Base-by-base conservation (phyloP, 2,329 filamentous ascomycete species). In the Parafenestella ontariensis region DNA sequence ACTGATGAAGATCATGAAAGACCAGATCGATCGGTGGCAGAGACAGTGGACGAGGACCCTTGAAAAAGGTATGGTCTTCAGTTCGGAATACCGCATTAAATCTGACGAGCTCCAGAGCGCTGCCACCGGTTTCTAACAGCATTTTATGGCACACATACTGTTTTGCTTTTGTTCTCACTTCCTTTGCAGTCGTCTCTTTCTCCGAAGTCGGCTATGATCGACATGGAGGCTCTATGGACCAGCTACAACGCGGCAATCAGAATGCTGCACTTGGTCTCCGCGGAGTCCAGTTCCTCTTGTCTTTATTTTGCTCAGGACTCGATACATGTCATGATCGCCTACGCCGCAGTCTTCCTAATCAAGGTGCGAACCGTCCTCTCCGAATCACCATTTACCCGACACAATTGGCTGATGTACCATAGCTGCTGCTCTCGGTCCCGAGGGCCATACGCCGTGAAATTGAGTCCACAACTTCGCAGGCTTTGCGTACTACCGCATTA, bases 261-360 rank as follows among this genome's bases (percentile, higher is more conserved):
- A 3, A 57, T 57, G 50, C 50, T 57, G 23, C 41, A 45, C 15
- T 31, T 57, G 3, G 46, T 54, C 15, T 48, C 46, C n/a, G 37
- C 44, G 15, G 5, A 39, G 6, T 49, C 40, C 8, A 37, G 39
- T 9, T 49, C 45, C 34, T 39, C 36, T n/a, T 26, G 47, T 7
- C 17, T 57, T 21, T 57, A 57, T 33, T 57, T 57, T 41, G 54
- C 54, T n/a, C 54, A 57, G 34, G 54, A 54, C 23, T 54, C 50
- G 9, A 46, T 57, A 20, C 54, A 57, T 41, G 43, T 54, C 31
- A 57, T 57, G 54, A 51, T 57, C 23, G 54, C 54, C 11, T 57
- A 57, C 39, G 54, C 54, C n/a, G 46, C 50, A 15, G 54, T 57
- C 11, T 57, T 57, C 13, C 50, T 57, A 5, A 54, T 57, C 42